Evolutionary conservation across 1,284 basidiomycete genomes (phyloP).

Genomic region (Leccinum huronense): DNA sequence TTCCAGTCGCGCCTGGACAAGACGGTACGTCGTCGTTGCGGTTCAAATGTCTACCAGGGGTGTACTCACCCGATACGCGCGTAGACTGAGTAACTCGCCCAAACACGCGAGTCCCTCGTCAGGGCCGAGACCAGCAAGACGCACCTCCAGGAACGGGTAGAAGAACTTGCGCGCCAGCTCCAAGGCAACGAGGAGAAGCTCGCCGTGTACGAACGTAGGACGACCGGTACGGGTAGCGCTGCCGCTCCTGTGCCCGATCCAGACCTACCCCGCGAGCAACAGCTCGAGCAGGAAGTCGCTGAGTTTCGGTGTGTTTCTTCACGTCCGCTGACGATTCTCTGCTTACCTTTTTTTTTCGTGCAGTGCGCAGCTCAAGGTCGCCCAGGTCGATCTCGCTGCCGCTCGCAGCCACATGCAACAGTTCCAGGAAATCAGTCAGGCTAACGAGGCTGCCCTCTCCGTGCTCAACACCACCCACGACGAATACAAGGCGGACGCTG

Average conservation of each 20-base stretch:
- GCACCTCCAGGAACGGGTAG: conserved; percentile 76
- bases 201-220: conserved; percentile 78
- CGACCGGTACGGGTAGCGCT: conserved; percentile 33
- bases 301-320: conserved; percentile 62
- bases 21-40: conserved; percentile 48
- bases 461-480: conserved; percentile 73
- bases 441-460: conserved; percentile 74
- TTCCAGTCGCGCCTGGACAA: conserved; percentile 73
- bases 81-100: conserved; percentile 64
- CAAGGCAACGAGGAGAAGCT: conserved; percentile 82
- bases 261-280: conserved; percentile 66
- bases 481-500: conserved; percentile 71
- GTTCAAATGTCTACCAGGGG: background rate
- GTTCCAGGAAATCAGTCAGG: conserved; percentile 81
- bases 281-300: conserved; percentile 81
- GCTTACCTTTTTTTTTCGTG: conserved; percentile 2
- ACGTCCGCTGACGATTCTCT: conserved; percentile 1
- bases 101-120: conserved; percentile 70
- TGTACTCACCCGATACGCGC: conserved; percentile 15
- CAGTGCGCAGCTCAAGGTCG: conserved; percentile 71
- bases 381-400: conserved; percentile 70
- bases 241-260: conserved; percentile 39
- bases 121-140: conserved; percentile 78
- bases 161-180: conserved; percentile 68
- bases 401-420: conserved; percentile 75